Conservation (phyloP, 352 stramenopile species). For the Pseudoperonospora humuli region DNA sequence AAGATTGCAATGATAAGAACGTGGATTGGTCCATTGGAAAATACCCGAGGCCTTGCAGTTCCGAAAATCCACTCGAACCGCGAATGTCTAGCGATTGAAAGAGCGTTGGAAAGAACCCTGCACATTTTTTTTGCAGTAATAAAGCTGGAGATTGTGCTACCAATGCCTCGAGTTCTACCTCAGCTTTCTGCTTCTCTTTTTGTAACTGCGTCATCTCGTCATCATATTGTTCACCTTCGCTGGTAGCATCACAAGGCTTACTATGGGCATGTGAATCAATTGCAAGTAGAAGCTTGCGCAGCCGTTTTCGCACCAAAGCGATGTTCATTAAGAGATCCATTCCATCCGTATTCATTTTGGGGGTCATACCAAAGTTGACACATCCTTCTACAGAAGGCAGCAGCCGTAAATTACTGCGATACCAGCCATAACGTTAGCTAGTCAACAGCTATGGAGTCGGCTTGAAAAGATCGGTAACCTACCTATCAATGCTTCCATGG, state of each 20-base stretch:
- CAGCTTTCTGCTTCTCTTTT: slow-evolving; percentile 6
- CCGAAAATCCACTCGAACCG: slow-evolving; percentile 28
- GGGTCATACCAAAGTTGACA: neutral
- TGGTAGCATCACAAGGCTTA: slow-evolving; percentile 3
- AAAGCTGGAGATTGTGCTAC: slow-evolving; percentile 24
- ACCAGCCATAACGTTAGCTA: neutral
- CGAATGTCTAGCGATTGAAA: slow-evolving; percentile 28
- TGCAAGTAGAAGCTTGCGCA: slow-evolving; percentile 39
- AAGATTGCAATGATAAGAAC: slow-evolving; percentile 45
- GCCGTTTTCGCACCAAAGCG: slow-evolving; percentile 23
- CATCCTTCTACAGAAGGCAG: slow-evolving; percentile 2
- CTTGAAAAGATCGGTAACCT: neutral
- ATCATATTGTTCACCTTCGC: neutral
- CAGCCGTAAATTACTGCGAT: slow-evolving; percentile 21
- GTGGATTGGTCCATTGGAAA: slow-evolving; percentile 43
- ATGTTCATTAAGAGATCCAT: slow-evolving; percentile 45
- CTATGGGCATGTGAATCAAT: slow-evolving; percentile 13
- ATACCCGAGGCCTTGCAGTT: slow-evolving; percentile 38
- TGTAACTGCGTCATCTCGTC: slow-evolving; percentile 3
- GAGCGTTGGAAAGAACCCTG: slow-evolving; percentile 36
- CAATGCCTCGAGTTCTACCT: slow-evolving; percentile 25
- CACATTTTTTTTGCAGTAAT: slow-evolving; percentile 23
- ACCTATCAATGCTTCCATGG: slow-evolving; percentile 43
- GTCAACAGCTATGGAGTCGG: neutral
- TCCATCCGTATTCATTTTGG: slow-evolving; percentile 23